phyloP scores from a whole-genome alignment of 1,139 yeast genomes.

The Kurtzmaniella quercitrusa region DNA sequence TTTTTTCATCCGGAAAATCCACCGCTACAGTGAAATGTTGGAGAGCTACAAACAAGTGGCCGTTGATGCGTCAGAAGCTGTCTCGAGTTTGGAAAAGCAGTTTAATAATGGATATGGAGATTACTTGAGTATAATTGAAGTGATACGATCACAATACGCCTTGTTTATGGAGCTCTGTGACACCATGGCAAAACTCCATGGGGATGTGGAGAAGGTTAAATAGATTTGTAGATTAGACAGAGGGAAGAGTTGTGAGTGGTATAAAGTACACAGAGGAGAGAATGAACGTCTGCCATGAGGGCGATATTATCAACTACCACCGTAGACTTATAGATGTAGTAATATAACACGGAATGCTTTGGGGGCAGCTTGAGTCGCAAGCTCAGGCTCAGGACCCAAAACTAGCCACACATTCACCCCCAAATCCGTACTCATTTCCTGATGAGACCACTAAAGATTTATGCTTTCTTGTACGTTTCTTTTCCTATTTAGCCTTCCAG shows the following conservation, averaged over 20 bases:
- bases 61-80: slow-evolving; percentile 58
- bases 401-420: no score
- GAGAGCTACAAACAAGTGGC: slow-evolving; percentile 74
- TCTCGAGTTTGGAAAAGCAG: slow-evolving; percentile 39
- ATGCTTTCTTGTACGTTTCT: no score
- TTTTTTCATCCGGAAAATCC: slow-evolving; percentile 51
- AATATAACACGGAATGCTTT: no score
- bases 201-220: slow-evolving; percentile 31
- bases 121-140: slow-evolving; percentile 53
- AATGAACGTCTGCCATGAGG: background rate
- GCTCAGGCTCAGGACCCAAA: no score
- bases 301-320: no score
- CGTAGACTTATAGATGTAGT: no score
- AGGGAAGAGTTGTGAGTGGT: background rate
- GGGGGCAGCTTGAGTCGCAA: no score
- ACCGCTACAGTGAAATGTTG: slow-evolving; percentile 61
- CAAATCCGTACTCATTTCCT: no score
- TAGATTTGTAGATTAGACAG: slow-evolving; percentile 9
- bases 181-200: slow-evolving; percentile 84
- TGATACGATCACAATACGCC: slow-evolving; percentile 76
- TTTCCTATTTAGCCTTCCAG: no score
- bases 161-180: slow-evolving; percentile 91
- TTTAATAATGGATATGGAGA: slow-evolving; percentile 48
- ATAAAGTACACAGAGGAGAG: background rate
- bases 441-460: no score